Evolutionary conservation across 768 basidiomycete species (phyloP).

Genomic region (Gymnopilus junonius): DNA sequence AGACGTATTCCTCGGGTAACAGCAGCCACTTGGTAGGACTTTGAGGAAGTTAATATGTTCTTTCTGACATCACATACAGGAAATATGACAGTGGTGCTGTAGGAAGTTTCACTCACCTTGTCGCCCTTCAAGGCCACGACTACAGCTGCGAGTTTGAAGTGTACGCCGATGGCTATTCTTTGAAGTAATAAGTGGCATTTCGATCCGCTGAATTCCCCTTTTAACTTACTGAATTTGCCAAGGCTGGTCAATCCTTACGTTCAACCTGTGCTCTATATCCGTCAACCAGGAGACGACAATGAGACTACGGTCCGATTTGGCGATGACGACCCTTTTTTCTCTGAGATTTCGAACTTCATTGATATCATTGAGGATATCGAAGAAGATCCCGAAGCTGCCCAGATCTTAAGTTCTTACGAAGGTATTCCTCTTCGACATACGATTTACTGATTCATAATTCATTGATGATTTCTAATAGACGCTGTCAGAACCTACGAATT

Average conservation of each 20-base stretch:
- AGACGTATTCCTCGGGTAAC: constrained; percentile 96
- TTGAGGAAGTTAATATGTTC: too few species aligned
- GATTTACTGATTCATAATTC: neutral
- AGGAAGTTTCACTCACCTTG: constrained; percentile 88
- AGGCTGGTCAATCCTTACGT: constrained; percentile 95
- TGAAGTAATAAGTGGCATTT: constrained; percentile 62
- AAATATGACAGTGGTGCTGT: constrained; percentile 97
- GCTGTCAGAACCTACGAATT: constrained; percentile 89
- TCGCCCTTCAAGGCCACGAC: constrained; percentile 88
- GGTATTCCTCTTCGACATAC: constrained; percentile 46
- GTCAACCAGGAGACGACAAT: constrained; percentile 79
- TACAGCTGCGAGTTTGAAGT: constrained; percentile 96
- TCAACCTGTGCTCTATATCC: constrained; percentile 84
- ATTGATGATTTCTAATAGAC: constrained; percentile 46
- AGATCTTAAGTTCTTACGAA: constrained; percentile 85
- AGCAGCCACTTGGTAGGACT: constrained; percentile 82
- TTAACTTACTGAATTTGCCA: constrained; percentile 4
- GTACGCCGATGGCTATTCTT: constrained; percentile 89
- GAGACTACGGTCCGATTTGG: constrained; percentile 74
- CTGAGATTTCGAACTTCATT: constrained; percentile 88
- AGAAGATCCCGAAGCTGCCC: constrained; percentile 78
- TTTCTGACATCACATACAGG: constrained; percentile 42
- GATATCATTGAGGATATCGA: constrained; percentile 91
- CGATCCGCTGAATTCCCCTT: neutral
- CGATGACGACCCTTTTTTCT: constrained; percentile 93